These are phyloP conservation scores for Elongisporangium senticosum DNA, from an alignment of 352 stramenopile species.

Conservation along the genomic window DNA sequence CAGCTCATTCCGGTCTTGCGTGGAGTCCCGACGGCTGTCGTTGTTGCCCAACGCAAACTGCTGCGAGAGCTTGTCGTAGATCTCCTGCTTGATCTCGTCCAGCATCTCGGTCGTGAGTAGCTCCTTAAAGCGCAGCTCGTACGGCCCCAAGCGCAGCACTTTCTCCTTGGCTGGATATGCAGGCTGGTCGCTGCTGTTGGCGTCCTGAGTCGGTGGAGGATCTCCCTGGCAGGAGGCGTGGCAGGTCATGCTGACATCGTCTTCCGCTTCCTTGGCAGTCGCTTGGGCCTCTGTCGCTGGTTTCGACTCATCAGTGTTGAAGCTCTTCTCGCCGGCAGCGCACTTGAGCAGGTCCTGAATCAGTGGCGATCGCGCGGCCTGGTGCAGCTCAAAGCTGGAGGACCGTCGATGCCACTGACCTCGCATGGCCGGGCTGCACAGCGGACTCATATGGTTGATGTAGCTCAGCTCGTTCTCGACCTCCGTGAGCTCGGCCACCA, in stretches of 20 bases:
- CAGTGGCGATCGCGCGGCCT: conserved; percentile 3
- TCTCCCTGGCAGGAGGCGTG: conserved; percentile 2
- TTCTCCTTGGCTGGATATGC: conserved; percentile 3
- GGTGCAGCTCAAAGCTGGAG: conserved; percentile 21
- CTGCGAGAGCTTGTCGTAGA: conserved; percentile 43
- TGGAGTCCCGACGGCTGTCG: neutral
- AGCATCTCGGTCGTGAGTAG: conserved; percentile 42
- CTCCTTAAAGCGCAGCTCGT: conserved; percentile 46
- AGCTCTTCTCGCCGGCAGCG: neutral
- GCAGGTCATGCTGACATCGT: neutral
- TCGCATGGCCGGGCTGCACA: neutral
- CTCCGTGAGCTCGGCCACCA: conserved; percentile 54
- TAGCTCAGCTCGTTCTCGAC: conserved; percentile 50
- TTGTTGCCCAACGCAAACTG: conserved; percentile 18
- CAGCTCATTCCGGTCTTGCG: conserved; percentile 21
- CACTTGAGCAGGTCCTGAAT: conserved; percentile 5
- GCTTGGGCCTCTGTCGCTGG: neutral
- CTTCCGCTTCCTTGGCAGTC: neutral
- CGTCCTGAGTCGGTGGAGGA: neutral
- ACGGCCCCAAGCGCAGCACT: conserved; percentile 1
- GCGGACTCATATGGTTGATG: conserved; percentile 28
- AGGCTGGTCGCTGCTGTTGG: neutral
- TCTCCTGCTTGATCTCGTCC: conserved; percentile 56
- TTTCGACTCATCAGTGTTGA: neutral
- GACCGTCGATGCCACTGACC: conserved; percentile 2